These are phyloP conservation scores for Linnemannia elongata DNA, from an alignment of 192 early-diverging fungal species.

Conservation along the genomic window DNA sequence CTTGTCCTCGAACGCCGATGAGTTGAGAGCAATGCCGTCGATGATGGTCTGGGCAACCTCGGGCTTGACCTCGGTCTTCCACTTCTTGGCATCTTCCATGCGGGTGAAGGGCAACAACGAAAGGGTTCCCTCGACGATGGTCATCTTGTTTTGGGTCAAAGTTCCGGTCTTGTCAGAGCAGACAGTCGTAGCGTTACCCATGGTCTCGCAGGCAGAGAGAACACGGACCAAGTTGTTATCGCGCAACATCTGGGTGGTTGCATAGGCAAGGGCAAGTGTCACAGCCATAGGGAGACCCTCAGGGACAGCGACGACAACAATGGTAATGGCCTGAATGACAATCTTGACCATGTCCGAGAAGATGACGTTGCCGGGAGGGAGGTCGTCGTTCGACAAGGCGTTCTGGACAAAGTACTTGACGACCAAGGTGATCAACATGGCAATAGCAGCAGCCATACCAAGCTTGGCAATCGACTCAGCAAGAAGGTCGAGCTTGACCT, in stretches of 20 bases:
- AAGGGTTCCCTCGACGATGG: slow-evolving; percentile 74
- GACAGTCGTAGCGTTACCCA: slow-evolving; percentile 86
- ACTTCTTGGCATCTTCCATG: slow-evolving; percentile 59
- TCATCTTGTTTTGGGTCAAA: slow-evolving; percentile 88
- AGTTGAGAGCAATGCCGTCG: slow-evolving; percentile 79
- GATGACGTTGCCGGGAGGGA: slow-evolving; percentile 68
- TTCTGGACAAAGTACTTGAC: slow-evolving; percentile 74
- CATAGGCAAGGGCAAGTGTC: slow-evolving; percentile 87
- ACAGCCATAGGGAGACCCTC: slow-evolving; percentile 92
- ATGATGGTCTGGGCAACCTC: slow-evolving; percentile 61
- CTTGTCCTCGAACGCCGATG: slow-evolving; percentile 80
- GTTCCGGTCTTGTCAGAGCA: slow-evolving; percentile 94
- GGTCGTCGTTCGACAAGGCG: slow-evolving; percentile 64
- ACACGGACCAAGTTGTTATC: slow-evolving; percentile 87
- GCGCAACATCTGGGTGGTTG: slow-evolving; percentile 85
- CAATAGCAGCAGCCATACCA: slow-evolving; percentile 84
- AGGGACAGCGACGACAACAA: slow-evolving; percentile 88
- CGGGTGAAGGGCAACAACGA: slow-evolving; percentile 62
- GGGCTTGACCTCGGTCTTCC: slow-evolving; percentile 62
- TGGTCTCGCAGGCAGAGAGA: slow-evolving; percentile 85
- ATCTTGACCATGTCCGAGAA: slow-evolving; percentile 75
- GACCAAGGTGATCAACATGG: slow-evolving; percentile 83
- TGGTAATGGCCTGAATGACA: slow-evolving; percentile 84
- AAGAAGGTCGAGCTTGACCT: slow-evolving; percentile 89
- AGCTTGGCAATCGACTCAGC: slow-evolving; percentile 97